Conservation (phyloP, 2,329 filamentous ascomycete species). For the Diaporthe velutina region DNA sequence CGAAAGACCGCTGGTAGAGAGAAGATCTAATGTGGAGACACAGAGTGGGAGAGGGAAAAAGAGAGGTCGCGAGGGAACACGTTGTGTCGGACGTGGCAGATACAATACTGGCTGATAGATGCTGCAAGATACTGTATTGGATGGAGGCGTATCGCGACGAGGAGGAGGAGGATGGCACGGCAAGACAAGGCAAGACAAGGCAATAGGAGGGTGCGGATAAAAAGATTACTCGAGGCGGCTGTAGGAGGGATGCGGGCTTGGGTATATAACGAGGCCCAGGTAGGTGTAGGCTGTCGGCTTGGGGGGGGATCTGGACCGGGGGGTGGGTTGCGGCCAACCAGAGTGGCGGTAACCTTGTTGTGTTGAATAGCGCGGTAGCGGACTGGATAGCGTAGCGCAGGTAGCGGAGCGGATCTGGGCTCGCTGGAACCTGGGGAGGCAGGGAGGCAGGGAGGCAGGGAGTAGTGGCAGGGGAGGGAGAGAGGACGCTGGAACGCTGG, state of each 20-base stretch:
- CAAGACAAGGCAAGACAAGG: constrained; percentile 15
- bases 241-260: constrained; percentile 24
- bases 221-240: constrained; percentile 14
- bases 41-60: background rate
- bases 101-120: constrained; percentile 1
- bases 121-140: constrained; percentile 1
- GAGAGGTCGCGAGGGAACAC: constrained; percentile 7
- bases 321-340: constrained; percentile 24
- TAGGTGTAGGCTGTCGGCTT: constrained; percentile 10
- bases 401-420: constrained; percentile 28
- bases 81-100: constrained; percentile 37
- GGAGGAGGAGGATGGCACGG: constrained; percentile 20
- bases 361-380: constrained; percentile 18
- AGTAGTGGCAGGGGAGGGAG: too few species aligned
- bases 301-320: background rate
- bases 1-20: background rate
- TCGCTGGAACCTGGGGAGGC: constrained; percentile 22
- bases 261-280: constrained; percentile 30
- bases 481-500: background rate
- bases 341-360: constrained; percentile 23
- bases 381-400: constrained; percentile 14
- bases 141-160: constrained; percentile 22
- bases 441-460: background rate
- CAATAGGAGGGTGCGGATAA: constrained; percentile 36
- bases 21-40: background rate